Evolutionary conservation across 2,329 filamentous ascomycete genomes (phyloP), one percentile per base, ranked within the genome.

Genomic region (Cladosporium sp.): DNA sequence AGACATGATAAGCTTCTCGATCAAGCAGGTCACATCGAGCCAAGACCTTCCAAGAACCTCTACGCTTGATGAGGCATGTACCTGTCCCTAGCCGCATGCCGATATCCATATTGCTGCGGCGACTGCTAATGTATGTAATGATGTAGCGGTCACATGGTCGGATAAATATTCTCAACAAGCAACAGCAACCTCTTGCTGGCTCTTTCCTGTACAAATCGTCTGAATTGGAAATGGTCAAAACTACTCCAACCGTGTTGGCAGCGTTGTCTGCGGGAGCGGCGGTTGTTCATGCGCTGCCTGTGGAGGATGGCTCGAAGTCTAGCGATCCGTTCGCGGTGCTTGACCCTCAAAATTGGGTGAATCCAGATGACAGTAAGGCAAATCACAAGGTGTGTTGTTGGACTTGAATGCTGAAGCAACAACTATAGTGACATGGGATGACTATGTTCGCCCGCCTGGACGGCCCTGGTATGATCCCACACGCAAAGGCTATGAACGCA

Each of bases 331-430:
- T 86, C 69, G 75, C 78, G 18, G 75, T 83, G 3, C 77, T 86
- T 41, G 84, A 86, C 69, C 78, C 80, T 47, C 84, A 86, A 71
- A 78, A 82, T 38, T 84, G 83, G 81, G 81, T 82, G 8, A 84
- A 85, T 66, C 83, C 83, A 0, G 82, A 85, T 68, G 80, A 84
- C 71, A 59, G 52, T 55, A 14, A 47, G 51, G 30, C 32, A 12
- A 14, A 4, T n/a, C 28, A 12, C 18, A 55, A 21, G 4, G 10
- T 14, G n/a, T 34, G 8, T 24, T 10, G 3, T 12, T 3, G 3
- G 3, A 4, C 10, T 6, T 6, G 7, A 18, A 11, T 21, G n/a
- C 52, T 55, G 32, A 55, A 7, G 21, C 11, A 18, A 3, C 5
- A 14, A 55, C 18, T 12, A 32, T 8, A 55, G 52, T 85, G 83